A percentile compares a stretch with the other conserved stretches of the same genome.
These are phyloP conservation scores for Trichodelitschia bisporula DNA, from an alignment of 495 filamentous ascomycete genomes.

Conservation along the genomic window DNA sequence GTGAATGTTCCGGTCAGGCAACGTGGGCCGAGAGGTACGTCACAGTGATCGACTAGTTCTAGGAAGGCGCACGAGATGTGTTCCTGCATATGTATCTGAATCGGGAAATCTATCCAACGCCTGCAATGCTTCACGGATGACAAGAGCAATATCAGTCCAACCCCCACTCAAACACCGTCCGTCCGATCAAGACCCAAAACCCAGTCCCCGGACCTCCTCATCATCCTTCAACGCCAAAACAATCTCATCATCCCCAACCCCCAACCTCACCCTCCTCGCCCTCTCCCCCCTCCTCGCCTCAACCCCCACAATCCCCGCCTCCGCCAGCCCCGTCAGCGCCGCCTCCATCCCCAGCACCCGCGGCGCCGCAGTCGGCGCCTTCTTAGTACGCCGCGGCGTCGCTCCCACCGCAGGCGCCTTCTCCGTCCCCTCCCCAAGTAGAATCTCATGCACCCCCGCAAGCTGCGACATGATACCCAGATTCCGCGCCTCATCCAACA, in stretches of 20 bases:
- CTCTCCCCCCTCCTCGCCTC: constrained; percentile 59
- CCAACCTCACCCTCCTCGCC: constrained; percentile 61
- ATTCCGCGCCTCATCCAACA: constrained; percentile 68
- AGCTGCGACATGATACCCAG: constrained; percentile 37
- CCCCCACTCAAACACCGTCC: no score
- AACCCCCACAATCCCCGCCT: constrained; percentile 64
- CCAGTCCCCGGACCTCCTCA: constrained; percentile 55
- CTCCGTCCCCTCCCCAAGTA: constrained; percentile 6
- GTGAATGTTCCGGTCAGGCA: no score
- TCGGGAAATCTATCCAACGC: no score
- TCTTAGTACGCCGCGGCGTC: constrained; percentile 1
- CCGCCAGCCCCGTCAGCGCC: constrained; percentile 60
- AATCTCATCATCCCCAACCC: constrained; percentile 77
- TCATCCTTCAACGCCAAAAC: constrained; percentile 72
- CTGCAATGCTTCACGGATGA: no score
- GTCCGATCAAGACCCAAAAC: no score
- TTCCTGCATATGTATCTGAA: no score
- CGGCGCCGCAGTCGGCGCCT: background rate
- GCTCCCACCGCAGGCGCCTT: constrained; percentile 1
- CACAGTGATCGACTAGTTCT: no score
- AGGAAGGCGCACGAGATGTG: no score
- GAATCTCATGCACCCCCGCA: constrained; percentile 11
- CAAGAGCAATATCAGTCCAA: no score
- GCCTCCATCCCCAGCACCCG: constrained; percentile 41
- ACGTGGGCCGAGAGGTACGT: no score